phyloP scores from a whole-genome alignment of 2,329 filamentous ascomycete genomes.

The Penicillium sp. region DNA sequence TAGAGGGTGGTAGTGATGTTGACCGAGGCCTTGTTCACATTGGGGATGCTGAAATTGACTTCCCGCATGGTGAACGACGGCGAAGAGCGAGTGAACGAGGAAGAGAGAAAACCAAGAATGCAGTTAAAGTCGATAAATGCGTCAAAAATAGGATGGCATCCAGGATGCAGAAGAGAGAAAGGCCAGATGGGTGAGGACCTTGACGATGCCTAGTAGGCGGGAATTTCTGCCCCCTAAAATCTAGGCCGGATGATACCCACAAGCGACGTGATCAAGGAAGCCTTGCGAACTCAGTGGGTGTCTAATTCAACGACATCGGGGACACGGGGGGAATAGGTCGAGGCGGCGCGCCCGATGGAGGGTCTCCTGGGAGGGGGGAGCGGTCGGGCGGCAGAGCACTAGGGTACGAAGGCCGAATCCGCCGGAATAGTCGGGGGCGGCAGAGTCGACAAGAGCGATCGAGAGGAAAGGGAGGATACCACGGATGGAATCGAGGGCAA shows the following conservation, averaged over 20 bases:
- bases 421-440: too few species aligned
- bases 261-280: slow-evolving; percentile 9
- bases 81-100: not conserved
- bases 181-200: slow-evolving; percentile 18
- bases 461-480: too few species aligned
- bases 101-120: not conserved
- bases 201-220: slow-evolving; percentile 14
- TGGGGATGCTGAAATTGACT: slow-evolving; percentile 99
- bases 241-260: slow-evolving; percentile 13
- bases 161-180: slow-evolving; percentile 8
- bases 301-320: slow-evolving; percentile 24
- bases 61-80: slow-evolving; percentile 76
- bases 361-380: too few species aligned
- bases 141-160: slow-evolving; percentile 8
- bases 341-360: slow-evolving; percentile 10
- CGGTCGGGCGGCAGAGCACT: too few species aligned
- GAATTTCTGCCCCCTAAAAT: slow-evolving; percentile 20
- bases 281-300: slow-evolving; percentile 1
- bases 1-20: slow-evolving; percentile 98
- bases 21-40: slow-evolving; percentile 98
- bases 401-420: too few species aligned
- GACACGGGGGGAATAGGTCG: slow-evolving; percentile 4
- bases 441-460: too few species aligned
- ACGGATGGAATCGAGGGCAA: too few species aligned
- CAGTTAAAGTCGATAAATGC: slow-evolving; percentile 4